Percentiles rank a stretch among this genome's conserved stretches.
These are phyloP conservation scores for Phytophthora hybrid DNA, from an alignment of 352 stramenopile species.

Conservation along the genomic window DNA sequence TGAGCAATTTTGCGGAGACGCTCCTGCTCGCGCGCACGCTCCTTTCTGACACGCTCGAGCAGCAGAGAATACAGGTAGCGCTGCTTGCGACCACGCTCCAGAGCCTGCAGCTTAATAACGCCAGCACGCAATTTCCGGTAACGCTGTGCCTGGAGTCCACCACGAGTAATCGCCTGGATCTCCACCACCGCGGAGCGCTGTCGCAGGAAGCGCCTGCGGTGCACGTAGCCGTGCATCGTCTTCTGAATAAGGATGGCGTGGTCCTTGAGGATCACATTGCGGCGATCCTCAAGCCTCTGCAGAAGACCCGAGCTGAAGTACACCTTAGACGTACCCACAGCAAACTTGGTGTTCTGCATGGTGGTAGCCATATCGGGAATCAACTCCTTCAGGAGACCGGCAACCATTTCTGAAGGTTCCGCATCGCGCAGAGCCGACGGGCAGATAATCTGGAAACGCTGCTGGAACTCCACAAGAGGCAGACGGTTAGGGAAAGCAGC, in stretches of 20 bases:
- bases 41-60: conserved; percentile 50
- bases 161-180: conserved; percentile 60
- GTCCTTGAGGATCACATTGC: conserved; percentile 77
- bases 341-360: conserved; percentile 85
- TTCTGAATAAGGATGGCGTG: conserved; percentile 84
- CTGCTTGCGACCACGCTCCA: conserved; percentile 67
- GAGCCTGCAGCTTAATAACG: conserved; percentile 65
- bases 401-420: conserved; percentile 69
- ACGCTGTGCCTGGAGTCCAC: conserved; percentile 45
- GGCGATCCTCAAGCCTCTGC: conserved; percentile 91
- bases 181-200: conserved; percentile 55
- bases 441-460: conserved; percentile 88
- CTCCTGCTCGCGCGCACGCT: conserved; percentile 50
- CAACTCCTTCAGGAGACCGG: conserved; percentile 77
- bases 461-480: conserved; percentile 84
- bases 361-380: conserved; percentile 65
- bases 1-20: conserved; percentile 48
- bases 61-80: conserved; percentile 61
- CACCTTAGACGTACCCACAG: conserved; percentile 81
- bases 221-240: conserved; percentile 66
- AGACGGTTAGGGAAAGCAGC: conserved; percentile 93
- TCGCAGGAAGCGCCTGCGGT: conserved; percentile 64
- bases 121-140: conserved; percentile 57
- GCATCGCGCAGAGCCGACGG: conserved; percentile 69
- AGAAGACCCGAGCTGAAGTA: conserved; percentile 92